Base-by-base conservation (phyloP, 164 flowering plant genomes). In the Tetrastigma voinierianum region DNA sequence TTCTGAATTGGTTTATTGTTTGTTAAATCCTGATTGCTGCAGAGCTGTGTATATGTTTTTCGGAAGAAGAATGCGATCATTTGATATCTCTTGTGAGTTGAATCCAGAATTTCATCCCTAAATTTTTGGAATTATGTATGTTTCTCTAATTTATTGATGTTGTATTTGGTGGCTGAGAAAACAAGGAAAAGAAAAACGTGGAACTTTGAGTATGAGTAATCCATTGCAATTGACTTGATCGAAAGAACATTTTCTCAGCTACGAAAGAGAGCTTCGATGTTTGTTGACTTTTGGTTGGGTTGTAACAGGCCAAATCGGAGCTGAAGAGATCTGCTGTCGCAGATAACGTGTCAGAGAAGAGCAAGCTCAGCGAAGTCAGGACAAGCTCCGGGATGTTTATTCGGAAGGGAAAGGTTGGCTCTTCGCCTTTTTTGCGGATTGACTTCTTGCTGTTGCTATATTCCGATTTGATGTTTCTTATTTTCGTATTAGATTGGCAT, bases 331-430 rank as follows among this genome's bases (percentile, higher is more conserved):
- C 99, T 47, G 84, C 86, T 0, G 99, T 95, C 25, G 97, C 97
- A 0, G 97, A 95, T 80, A 82, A 87, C 67, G n/a, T 51, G 19
- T 89, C 97, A 2, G 99, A 97, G 56, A 57, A 89, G 72, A 87
- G 96, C 74, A 82, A 75, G 80, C 84, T 86, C 12, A 95, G 97
- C 45, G 89, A 90, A 65, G 97, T 92, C 58, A 84, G 99, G 51
- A 95, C 99, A 14, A 95, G 99, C 82, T 95, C 99, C 2, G 99
- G 99, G 16, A 88, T 83, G 90, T 95, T 95, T 67, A 90, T 95
- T 53, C 21, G 67, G 0, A 95, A 90, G 68, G 90, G 63, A 51
- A 90, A 95, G 94, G 98, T 95, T 58, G 59, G 75, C 62, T 66
- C 47, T 53, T 54, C 62, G 6, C 68, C 11, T 18, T 12, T 58